Percentiles rank a stretch among this genome's conserved stretches.
Conservation (phyloP, 1,139 yeast species). For the Kurtzmaniella quercitrusa region DNA sequence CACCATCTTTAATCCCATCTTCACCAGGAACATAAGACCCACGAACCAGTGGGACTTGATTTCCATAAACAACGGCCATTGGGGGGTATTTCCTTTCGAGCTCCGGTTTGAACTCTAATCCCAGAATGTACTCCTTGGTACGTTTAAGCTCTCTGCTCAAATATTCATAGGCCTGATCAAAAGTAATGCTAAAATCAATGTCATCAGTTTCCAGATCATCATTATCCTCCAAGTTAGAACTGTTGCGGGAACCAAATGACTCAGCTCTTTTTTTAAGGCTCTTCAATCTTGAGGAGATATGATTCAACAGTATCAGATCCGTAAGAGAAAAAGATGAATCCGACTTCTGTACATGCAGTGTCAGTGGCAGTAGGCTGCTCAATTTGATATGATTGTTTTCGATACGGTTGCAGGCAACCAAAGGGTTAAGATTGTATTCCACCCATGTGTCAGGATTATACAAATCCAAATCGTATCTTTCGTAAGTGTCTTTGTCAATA, state of each 20-base stretch:
- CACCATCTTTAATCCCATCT: slow-evolving; percentile 67
- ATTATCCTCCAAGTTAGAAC: not conserved
- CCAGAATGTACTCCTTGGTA: slow-evolving; percentile 55
- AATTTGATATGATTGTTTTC: not conserved
- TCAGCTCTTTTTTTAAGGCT: not conserved
- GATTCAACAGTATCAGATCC: not conserved
- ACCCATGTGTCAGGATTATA: slow-evolving; percentile 82
- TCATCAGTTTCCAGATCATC: slow-evolving; percentile 7
- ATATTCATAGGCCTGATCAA: slow-evolving; percentile 63
- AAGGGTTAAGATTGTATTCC: slow-evolving; percentile 68
- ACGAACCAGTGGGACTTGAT: slow-evolving; percentile 77
- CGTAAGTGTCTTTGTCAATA: slow-evolving; percentile 53
- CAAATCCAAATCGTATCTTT: slow-evolving; percentile 64
- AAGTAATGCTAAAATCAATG: slow-evolving; percentile 28
- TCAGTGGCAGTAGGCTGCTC: not conserved
- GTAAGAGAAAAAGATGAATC: slow-evolving; percentile 1
- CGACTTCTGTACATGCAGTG: not conserved
- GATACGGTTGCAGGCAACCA: slow-evolving; percentile 50
- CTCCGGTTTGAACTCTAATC: slow-evolving; percentile 52
- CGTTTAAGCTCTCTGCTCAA: slow-evolving; percentile 55
- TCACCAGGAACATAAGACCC: slow-evolving; percentile 62
- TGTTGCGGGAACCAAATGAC: slow-evolving; percentile 3
- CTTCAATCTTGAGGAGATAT: not conserved
- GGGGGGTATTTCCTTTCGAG: slow-evolving; percentile 65
- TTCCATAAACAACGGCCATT: slow-evolving; percentile 74